A percentile compares a stretch with the other conserved stretches of the same genome.
These are phyloP conservation scores for Sporothrix mexicana DNA, from an alignment of 2,329 filamentous ascomycete genomes.

Conservation along the genomic window DNA sequence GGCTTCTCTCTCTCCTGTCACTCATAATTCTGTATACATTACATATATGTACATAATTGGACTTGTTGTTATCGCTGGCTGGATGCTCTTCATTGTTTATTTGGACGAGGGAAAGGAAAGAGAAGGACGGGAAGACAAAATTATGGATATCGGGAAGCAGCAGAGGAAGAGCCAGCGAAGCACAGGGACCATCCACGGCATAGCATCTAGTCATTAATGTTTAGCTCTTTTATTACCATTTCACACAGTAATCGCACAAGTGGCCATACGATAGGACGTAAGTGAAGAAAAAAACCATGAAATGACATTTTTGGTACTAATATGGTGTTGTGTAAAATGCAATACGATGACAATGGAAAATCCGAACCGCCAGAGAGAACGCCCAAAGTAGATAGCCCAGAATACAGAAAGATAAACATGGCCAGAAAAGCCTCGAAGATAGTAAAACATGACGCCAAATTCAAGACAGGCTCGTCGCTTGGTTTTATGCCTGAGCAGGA, in stretches of 20 bases:
- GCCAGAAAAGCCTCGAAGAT: neutral
- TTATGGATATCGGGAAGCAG: neutral
- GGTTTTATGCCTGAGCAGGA: neutral
- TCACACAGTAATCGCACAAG: too few relatives aligned
- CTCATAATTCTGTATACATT: conserved; percentile 28
- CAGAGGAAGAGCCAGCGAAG: too few relatives aligned
- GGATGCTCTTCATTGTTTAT: neutral
- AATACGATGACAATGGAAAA: conserved; percentile 6
- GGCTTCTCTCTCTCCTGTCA: neutral
- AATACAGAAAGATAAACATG: neutral
- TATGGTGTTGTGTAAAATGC: neutral
- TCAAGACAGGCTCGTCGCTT: neutral
- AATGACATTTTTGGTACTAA: conserved; percentile 5
- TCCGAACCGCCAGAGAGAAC: conserved; percentile 1
- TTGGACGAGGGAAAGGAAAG: neutral
- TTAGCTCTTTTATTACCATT: conserved; percentile 12
- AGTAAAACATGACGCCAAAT: neutral
- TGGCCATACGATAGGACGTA: neutral
- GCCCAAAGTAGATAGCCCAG: neutral
- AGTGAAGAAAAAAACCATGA: neutral
- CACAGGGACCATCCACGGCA: neutral
- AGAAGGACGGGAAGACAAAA: neutral
- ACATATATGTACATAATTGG: conserved; percentile 28
- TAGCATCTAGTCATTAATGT: conserved; percentile 26
- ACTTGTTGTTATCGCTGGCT: neutral